Evolutionary conservation across 306 rosid species (phyloP), one percentile per base, ranked within the genome.

Genomic region (Acacia melanoxylon): DNA sequence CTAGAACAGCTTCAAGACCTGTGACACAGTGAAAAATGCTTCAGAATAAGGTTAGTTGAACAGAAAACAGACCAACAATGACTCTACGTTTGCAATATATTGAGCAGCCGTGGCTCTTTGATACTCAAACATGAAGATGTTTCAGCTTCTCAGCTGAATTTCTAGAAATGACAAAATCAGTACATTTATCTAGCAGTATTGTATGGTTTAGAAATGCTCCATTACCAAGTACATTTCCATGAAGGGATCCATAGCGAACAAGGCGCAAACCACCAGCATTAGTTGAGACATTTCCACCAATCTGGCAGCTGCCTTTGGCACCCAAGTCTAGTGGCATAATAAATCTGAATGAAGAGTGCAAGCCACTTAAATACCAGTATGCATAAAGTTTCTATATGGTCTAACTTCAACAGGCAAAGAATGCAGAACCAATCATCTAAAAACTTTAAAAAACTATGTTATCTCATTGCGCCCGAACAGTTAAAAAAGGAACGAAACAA

Each of bases 261-360:
- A 95, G 97, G 80, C 97, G 94, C 90, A 95, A 88, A 86, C 99
- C 99, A 78, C 99, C 99, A 41, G 99, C 98, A 88, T 95, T 95
- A 52, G 98, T 95, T 78, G 99, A 93, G 85, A 95, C 88, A 46
- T 95, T 95, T 80, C 99, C 99, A 86, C 99, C 99, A 80, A 95
- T 93, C 86, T 95, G 99, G 85, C 99, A 93, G 87, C 99, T 95
- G 83, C 99, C 99, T 85, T 95, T 95, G 79, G 99, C 98, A 84
- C 98, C 99, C 9, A 95, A 90, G 99, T 95, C 99, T 87, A 95
- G 95, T 75, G 99, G 99, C 98, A 95, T 93, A 78, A 89, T 83
- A 90, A 91, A 95, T 88, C 98, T 93, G 98, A 89, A 95, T 86
- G 83, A 79, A 93, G 76, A 89, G 83, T 75, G 89, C 86, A 83